Conservation (phyloP, 1,284 basidiomycete species). For the Moesziomyces aphidis region DNA sequence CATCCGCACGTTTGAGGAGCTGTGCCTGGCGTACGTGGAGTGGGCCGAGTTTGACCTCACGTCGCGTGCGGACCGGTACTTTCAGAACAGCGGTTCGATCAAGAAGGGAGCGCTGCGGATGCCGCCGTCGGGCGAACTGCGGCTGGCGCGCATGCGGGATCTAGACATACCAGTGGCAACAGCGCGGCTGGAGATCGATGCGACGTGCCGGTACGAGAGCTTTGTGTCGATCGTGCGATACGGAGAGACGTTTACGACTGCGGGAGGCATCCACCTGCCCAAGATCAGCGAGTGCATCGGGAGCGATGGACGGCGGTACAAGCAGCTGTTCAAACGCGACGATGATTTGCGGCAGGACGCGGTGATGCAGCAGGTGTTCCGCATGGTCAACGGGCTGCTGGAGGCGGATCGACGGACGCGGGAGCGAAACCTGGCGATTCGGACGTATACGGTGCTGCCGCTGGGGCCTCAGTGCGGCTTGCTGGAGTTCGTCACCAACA, state of each 20-base stretch:
- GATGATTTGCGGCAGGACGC: constrained; percentile 94
- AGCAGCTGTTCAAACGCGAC: constrained; percentile 93
- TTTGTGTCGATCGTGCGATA: constrained; percentile 77
- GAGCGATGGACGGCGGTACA: constrained; percentile 77
- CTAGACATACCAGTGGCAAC: constrained; percentile 79
- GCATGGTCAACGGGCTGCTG: constrained; percentile 85
- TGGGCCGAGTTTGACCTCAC: constrained; percentile 80
- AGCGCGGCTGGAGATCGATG: constrained; percentile 77
- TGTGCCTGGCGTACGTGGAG: constrained; percentile 80
- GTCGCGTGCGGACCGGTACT: constrained; percentile 35
- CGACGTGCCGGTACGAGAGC: constrained; percentile 71
- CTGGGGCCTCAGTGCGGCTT: constrained; percentile 84
- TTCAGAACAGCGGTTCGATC: constrained; percentile 31
- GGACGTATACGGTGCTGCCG: constrained; percentile 90
- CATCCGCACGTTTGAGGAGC: constrained; percentile 75
- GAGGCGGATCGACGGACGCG: constrained; percentile 79
- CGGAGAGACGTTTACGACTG: constrained; percentile 72
- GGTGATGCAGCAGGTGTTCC: constrained; percentile 98
- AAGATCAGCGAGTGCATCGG: constrained; percentile 83
- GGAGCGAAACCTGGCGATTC: constrained; percentile 78
- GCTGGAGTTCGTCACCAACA: constrained; percentile 90
- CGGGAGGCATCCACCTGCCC: constrained; percentile 85
- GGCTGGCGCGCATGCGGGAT: constrained; percentile 33
- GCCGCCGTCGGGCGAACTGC: constrained; percentile 37
- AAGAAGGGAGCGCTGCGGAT: constrained; percentile 42